Base-by-base conservation (phyloP, 2,329 filamentous ascomycete species). In the Dothideomycetes sp. region DNA sequence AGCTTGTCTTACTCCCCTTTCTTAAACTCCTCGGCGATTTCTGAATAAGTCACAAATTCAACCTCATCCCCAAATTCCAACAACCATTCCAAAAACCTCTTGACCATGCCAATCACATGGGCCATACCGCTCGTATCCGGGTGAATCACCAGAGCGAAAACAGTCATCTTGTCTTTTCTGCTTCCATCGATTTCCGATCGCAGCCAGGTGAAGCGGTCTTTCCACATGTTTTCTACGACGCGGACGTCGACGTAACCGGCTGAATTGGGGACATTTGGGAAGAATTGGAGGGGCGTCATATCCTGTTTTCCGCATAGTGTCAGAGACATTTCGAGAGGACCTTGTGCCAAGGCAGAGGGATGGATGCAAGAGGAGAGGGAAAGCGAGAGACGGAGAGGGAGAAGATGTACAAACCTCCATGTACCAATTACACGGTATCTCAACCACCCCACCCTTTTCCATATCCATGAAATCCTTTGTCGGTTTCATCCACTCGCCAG, bases 41-140 rank as follows among this genome's bases (percentile, higher is more conserved):
- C 52, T 41, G 59, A 62, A 56, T 64, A 69, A 9, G 54, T 64
- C 35, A 54, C 59, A 47, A 69, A 71, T 47, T 68, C 62, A 4
- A 71, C 66, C 41, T 63, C 59, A 1, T 61, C 60, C 3, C 61
- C 65, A 48, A 60, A 67, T 3, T 52, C 57, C 54, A 66, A 61
- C 50, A 76, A 39, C 69, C 71, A 76, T 23, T 38, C 51, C 45
- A 76, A 56, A 46, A 73, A 64, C 33, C 69, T 61, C 52, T 72
- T 66, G 15, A 74, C 49, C 71, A 75, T 75, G 0, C 72, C 72
- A 50, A 76, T 69, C 1, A 78, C 65, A 62, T 78, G 74, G 33
- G 73, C 71, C 70, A 76, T 74, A 0, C 74, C 74, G 51, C 68
- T 74, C 3, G 70, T 76, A 57, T 76, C 73, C 1, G 73, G 73